Percentiles rank a stretch among this genome's conserved stretches.
Conservation (phyloP, 2,329 filamentous ascomycete genomes). For the Cryphonectria japonica region DNA sequence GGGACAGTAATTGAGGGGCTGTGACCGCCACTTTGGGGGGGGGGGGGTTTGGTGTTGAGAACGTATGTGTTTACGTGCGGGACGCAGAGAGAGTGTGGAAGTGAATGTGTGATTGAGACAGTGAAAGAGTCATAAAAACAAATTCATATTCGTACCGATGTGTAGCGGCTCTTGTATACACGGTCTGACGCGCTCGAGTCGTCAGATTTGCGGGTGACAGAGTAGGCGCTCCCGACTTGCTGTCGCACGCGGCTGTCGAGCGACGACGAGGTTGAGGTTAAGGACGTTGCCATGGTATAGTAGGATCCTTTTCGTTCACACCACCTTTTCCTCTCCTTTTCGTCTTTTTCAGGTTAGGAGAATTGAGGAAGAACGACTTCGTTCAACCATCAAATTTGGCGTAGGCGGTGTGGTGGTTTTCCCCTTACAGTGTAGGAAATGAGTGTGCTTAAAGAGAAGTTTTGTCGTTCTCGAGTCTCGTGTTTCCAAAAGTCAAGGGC, state of each 20-base stretch:
- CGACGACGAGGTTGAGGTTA: neutral
- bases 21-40: no score
- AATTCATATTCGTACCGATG: constrained; percentile 17
- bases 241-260: constrained; percentile 3
- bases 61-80: neutral
- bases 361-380: no score
- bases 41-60: neutral
- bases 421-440: neutral
- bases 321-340: neutral
- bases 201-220: constrained; percentile 3
- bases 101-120: neutral
- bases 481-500: neutral
- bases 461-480: neutral
- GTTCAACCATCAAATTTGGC: neutral
- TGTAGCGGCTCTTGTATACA: constrained; percentile 25
- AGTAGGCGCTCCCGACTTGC: constrained; percentile 2
- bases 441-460: neutral
- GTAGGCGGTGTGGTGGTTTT: neutral
- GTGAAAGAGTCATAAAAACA: neutral
- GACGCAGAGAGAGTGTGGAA: neutral
- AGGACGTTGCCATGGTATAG: neutral
- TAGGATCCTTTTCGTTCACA: neutral
- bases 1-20: neutral
- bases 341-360: no score
- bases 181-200: constrained; percentile 18